Evolutionary conservation across 257 asterid species (phyloP), one percentile per base, ranked within the genome.

Genomic region (Salvia splendens): DNA sequence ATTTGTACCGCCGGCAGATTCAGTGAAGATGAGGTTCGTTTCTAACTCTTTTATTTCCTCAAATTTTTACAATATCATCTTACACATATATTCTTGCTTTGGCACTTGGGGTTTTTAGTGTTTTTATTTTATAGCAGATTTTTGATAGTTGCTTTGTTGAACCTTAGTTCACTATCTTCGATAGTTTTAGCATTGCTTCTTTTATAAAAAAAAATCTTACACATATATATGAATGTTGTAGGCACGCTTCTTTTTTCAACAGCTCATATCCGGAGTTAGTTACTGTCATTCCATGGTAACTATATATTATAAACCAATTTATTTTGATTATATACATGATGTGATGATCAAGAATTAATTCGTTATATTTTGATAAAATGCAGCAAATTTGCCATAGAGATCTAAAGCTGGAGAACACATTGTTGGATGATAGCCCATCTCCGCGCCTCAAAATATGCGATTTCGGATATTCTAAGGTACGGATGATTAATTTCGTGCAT

Each of bases 381-480:
- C 90, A 87, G 96, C 90, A 80, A 85, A 87, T 87, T 36, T 89
- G 95, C 71, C 95, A 89, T 53, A 78, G 95, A 72, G 96, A 89
- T 83, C 84, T 89, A 5, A 89, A 89, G 81, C 95, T 89, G 5
- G 96, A 89, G 70, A 89, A 89, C 79, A 80, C 95, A 0, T 84
- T 89, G 63, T 67, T 89, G 64, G 95, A 86, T 62, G 92, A 82
- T 54, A 87, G 87, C 84, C 30, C 92, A 6, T 81, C 80, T 0
- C 92, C 89, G 0, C 84, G 86, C 5, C 92, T 89, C 53, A 89
- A 89, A 74, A 89, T 89, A 59, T 89, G 96, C 1, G 95, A 89
- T 68, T 89, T 89, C 43, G 95, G 96, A 77, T 89, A 89, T 65
- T 89, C 96, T 8, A 89, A 87, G 82, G 96, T 80, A 75, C 55